These are phyloP conservation scores for Phytophthora citrophthora DNA, from an alignment of 352 stramenopile species.

Conservation along the genomic window DNA sequence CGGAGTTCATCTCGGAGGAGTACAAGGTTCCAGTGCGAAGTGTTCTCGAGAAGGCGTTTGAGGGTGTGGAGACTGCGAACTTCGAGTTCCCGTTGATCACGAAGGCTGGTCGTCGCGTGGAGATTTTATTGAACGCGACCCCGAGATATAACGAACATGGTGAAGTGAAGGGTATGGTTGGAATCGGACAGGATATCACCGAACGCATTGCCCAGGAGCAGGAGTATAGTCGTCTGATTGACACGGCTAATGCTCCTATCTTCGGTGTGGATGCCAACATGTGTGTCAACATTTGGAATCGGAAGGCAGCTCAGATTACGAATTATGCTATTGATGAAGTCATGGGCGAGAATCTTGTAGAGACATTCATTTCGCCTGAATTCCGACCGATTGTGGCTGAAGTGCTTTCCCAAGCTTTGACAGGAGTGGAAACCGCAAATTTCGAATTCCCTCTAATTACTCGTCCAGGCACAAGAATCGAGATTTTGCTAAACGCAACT, in stretches of 20 bases:
- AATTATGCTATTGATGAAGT: conserved; percentile 85
- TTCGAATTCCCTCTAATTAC: conserved; percentile 36
- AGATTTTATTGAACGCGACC: conserved; percentile 51
- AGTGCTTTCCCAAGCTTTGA: conserved; percentile 70
- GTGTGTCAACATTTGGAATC: conserved; percentile 89
- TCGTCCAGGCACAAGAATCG: conserved; percentile 65
- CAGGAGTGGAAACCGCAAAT: conserved; percentile 53
- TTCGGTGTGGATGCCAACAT: conserved; percentile 60
- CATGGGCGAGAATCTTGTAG: conserved; percentile 79
- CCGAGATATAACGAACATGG: conserved; percentile 39
- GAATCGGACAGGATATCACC: conserved; percentile 52
- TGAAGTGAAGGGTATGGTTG: conserved; percentile 45
- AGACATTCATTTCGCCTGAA: conserved; percentile 85
- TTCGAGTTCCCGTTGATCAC: conserved; percentile 56
- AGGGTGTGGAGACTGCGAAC: conserved; percentile 50
- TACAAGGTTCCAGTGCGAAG: conserved; percentile 39
- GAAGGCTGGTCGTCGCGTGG: conserved; percentile 46
- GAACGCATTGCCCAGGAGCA: conserved; percentile 42
- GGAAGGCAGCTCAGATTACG: conserved; percentile 88
- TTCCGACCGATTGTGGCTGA: conserved; percentile 69
- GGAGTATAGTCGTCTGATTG: conserved; percentile 51
- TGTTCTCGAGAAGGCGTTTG: conserved; percentile 49
- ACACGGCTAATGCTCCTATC: conserved; percentile 58
- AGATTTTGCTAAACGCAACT: conserved; percentile 64
- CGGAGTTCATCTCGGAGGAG: conserved; percentile 66